A percentile compares a stretch with the other conserved stretches of the same genome.
These are phyloP conservation scores for Torulaspora gathmanii DNA, from an alignment of 805 yeast genomes.

Conservation along the genomic window DNA sequence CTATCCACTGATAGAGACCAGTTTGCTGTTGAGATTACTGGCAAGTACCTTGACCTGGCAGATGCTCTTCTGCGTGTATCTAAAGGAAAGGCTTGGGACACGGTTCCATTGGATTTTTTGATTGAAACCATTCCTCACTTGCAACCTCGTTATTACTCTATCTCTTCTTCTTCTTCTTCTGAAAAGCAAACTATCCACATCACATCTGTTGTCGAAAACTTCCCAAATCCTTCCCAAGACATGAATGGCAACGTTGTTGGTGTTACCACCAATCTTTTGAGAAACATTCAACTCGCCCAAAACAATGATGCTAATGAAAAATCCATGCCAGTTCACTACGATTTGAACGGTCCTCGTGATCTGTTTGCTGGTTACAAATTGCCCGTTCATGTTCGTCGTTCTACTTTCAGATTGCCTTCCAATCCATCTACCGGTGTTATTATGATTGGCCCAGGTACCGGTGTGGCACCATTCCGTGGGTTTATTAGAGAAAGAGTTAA, in stretches of 20 bases:
- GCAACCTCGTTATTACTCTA: conserved; percentile 94
- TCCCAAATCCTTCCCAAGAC: conserved; percentile 28
- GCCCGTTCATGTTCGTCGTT: conserved; percentile 91
- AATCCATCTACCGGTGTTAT: conserved; percentile 80
- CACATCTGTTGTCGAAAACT: conserved; percentile 89
- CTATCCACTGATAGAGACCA: conserved; percentile 64
- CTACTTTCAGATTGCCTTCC: conserved; percentile 88
- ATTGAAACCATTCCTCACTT: conserved; percentile 75
- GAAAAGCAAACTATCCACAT: conserved; percentile 73
- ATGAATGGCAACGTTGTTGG: conserved; percentile 45
- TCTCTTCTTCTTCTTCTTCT: conserved; percentile 78
- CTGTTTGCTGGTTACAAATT: conserved; percentile 46
- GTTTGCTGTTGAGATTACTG: conserved; percentile 62
- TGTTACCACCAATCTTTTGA: conserved; percentile 84
- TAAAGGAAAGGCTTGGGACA: conserved; percentile 60
- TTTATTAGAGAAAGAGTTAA: conserved; percentile 82
- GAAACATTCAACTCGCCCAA: conserved; percentile 60
- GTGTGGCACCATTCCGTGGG: conserved; percentile 97
- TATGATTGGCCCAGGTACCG: conserved; percentile 97
- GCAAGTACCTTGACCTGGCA: conserved; percentile 63
- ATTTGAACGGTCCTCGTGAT: conserved; percentile 82
- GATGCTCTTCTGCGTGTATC: conserved; percentile 66
- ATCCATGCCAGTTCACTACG: conserved; percentile 50
- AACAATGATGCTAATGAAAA: conserved; percentile 40
- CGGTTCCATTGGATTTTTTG: conserved; percentile 78